Conservation (phyloP, 441 rosid genomes). For the Mallotus repandus region DNA sequence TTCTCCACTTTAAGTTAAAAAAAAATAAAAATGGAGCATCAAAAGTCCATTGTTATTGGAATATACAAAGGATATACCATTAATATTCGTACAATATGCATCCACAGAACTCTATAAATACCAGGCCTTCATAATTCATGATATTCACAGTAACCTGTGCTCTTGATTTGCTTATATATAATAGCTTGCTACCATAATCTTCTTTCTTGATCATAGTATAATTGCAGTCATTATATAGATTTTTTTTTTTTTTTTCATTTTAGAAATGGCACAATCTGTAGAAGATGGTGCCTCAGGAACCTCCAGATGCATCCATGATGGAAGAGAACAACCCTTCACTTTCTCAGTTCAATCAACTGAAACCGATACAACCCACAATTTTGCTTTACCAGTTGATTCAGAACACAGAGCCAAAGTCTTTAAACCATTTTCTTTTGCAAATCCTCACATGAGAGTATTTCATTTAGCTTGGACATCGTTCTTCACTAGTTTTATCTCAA, state of each 20-base stretch:
- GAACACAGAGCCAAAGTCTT: constrained; percentile 76
- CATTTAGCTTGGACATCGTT: constrained; percentile 86
- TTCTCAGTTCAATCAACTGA: constrained; percentile 56
- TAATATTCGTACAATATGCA: not conserved
- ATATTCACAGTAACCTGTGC: not conserved
- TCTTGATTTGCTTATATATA: too few species aligned
- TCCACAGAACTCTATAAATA: not conserved
- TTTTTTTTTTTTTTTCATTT: not conserved
- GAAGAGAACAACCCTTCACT: constrained; percentile 58
- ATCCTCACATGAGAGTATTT: constrained; percentile 80
- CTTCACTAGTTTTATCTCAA: constrained; percentile 72
- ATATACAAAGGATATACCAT: not conserved
- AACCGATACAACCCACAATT: constrained; percentile 59
- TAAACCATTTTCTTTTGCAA: constrained; percentile 60
- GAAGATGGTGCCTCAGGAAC: constrained; percentile 59
- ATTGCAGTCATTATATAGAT: too few species aligned
- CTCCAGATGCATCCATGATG: constrained; percentile 78
- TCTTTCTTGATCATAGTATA: not conserved
- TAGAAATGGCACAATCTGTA: not conserved
- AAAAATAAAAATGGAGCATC: too few species aligned
- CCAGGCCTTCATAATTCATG: not conserved
- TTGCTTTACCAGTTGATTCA: constrained; percentile 65
- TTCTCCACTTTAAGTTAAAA: too few species aligned
- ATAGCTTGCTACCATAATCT: too few species aligned
- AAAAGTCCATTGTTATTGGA: not conserved